Percentiles rank a stretch among this genome's conserved stretches.
Conservation (phyloP, 78 protist species). For the Andalucia godoyi region DNA sequence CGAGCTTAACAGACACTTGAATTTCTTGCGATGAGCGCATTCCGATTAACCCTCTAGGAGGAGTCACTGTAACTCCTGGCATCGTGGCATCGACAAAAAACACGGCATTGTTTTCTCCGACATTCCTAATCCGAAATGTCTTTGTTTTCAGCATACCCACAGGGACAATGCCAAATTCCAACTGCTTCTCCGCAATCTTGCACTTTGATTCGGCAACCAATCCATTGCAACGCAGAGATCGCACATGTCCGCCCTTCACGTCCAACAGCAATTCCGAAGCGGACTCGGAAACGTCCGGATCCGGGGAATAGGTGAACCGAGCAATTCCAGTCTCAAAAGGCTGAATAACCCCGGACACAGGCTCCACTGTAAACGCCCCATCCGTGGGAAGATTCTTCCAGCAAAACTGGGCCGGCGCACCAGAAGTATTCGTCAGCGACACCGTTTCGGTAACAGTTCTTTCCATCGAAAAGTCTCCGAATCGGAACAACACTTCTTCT, state of each 20-base stretch:
- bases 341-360: slow-evolving; percentile 1
- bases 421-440: neutral
- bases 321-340: neutral
- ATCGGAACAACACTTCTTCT: slow-evolving; percentile 8
- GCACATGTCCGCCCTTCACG: slow-evolving; percentile 23
- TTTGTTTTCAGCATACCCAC: neutral
- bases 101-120: neutral
- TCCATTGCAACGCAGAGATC: neutral
- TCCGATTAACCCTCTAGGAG: neutral
- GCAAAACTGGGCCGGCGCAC: neutral
- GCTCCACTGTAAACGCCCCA: neutral
- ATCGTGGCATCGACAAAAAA: neutral
- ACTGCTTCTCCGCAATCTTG: neutral
- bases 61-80: neutral
- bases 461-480: neutral
- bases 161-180: slow-evolving; percentile 24
- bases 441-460: neutral
- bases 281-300: neutral
- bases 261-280: neutral
- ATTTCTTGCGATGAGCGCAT: neutral
- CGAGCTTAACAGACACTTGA: neutral
- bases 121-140: neutral
- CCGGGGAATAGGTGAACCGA: slow-evolving; percentile 11
- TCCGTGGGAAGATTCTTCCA: neutral
- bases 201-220: neutral